Conservation (phyloP, 768 basidiomycete species). For the Kwoniella botswanensis region DNA sequence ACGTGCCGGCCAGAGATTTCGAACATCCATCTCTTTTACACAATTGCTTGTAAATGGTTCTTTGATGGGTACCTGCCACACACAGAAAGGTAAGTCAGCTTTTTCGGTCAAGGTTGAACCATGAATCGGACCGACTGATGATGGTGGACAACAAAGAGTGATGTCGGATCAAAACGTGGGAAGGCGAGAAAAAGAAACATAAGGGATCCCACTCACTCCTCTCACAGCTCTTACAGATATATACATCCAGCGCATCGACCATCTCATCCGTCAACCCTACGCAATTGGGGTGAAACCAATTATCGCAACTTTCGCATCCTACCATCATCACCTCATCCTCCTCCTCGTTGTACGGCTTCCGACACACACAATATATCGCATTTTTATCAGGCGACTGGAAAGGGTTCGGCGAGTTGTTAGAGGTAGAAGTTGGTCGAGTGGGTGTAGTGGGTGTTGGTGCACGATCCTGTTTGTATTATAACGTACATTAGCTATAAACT, state of each 20-base stretch:
- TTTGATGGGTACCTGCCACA: constrained; percentile 29
- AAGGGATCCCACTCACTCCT: constrained; percentile 36
- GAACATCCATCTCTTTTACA: constrained; percentile 42
- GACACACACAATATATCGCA: constrained; percentile 48
- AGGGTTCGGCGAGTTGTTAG: constrained; percentile 6
- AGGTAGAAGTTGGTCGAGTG: neutral
- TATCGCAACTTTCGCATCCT: constrained; percentile 55
- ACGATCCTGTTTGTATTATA: neutral
- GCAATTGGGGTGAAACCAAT: constrained; percentile 55
- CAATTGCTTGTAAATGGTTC: constrained; percentile 33
- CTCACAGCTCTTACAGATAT: constrained; percentile 50
- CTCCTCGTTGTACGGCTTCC: constrained; percentile 45
- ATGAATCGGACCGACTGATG: neutral
- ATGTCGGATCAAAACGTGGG: too few species aligned
- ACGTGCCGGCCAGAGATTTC: constrained; percentile 26
- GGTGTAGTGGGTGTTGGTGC: constrained; percentile 9
- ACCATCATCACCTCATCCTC: constrained; percentile 49
- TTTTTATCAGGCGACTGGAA: constrained; percentile 19
- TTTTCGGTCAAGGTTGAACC: neutral
- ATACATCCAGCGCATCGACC: constrained; percentile 47
- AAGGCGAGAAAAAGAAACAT: too few species aligned
- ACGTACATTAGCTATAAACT: too few species aligned
- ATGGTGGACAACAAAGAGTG: neutral
- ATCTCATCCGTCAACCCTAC: constrained; percentile 42
- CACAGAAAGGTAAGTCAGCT: neutral